Percentiles rank a stretch among this genome's conserved stretches.
phyloP scores from a whole-genome alignment of 768 basidiomycete species.

The Pisolithus sp. region DNA sequence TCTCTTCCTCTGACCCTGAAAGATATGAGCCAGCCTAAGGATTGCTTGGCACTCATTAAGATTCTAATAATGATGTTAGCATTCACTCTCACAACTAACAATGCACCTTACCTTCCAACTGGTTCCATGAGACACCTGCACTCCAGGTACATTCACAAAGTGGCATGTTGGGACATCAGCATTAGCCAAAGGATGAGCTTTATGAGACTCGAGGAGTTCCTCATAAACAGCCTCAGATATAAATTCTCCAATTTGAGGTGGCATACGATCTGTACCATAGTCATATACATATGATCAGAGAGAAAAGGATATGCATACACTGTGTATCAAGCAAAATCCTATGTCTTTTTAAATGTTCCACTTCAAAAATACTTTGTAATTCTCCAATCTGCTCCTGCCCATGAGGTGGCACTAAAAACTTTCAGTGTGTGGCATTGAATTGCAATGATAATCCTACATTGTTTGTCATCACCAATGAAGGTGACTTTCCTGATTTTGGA shows the following conservation, averaged over 20 bases:
- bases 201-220: constrained; percentile 47
- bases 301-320: constrained; percentile 40
- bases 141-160: constrained; percentile 53
- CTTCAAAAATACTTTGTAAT: constrained; percentile 73
- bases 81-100: background rate
- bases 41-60: constrained; percentile 48
- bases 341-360: constrained; percentile 46
- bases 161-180: constrained; percentile 42
- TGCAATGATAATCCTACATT: constrained; percentile 40
- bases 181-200: constrained; percentile 41
- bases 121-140: constrained; percentile 30
- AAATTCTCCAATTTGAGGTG: constrained; percentile 67
- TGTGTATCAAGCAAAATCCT: constrained; percentile 64
- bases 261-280: constrained; percentile 64
- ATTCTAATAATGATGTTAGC: constrained; percentile 43
- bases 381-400: constrained; percentile 62
- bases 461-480: constrained; percentile 64
- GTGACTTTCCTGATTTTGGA: constrained; percentile 43
- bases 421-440: constrained; percentile 22
- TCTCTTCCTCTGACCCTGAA: constrained; percentile 42
- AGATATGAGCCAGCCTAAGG: constrained; percentile 48
- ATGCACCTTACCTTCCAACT: constrained; percentile 34
- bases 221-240: constrained; percentile 68
- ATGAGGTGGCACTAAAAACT: constrained; percentile 65
- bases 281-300: constrained; percentile 3